Conservation (phyloP, 1,139 yeast species). For the Debaryomyces robertsiae region DNA sequence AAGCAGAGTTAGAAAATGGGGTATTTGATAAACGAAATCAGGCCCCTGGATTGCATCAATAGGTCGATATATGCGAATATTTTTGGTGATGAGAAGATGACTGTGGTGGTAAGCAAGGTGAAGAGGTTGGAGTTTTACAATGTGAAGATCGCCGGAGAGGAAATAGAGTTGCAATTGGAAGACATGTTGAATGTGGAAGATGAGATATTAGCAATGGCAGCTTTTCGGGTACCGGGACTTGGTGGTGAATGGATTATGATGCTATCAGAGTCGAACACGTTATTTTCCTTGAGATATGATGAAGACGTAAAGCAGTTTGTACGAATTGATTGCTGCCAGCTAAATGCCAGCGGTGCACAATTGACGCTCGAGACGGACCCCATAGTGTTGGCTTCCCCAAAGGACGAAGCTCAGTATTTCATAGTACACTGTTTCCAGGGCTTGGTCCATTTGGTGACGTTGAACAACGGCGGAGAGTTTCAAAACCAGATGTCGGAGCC, state of each 20-base stretch:
- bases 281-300: constrained; percentile 18
- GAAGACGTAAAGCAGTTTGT: constrained; percentile 10
- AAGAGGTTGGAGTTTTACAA: constrained; percentile 23
- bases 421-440: constrained; percentile 35
- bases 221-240: constrained; percentile 15
- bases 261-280: constrained; percentile 18
- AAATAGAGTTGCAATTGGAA: constrained; percentile 11
- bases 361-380: constrained; percentile 30
- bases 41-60: constrained; percentile 20
- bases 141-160: constrained; percentile 7
- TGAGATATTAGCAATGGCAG: constrained; percentile 21
- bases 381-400: constrained; percentile 21
- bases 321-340: constrained; percentile 13
- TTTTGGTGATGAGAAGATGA: constrained; percentile 13
- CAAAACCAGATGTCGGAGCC: neutral
- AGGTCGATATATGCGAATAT: constrained; percentile 20
- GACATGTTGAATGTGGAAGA: constrained; percentile 20
- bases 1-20: constrained; percentile 19
- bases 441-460: constrained; percentile 25
- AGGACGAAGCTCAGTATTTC: constrained; percentile 19
- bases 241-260: constrained; percentile 19
- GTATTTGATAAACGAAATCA: constrained; percentile 24
- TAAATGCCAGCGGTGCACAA: constrained; percentile 34
- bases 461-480: neutral
- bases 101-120: constrained; percentile 23